phyloP scores from a whole-genome alignment of 768 basidiomycete genomes.

The Lentinula sp. region DNA sequence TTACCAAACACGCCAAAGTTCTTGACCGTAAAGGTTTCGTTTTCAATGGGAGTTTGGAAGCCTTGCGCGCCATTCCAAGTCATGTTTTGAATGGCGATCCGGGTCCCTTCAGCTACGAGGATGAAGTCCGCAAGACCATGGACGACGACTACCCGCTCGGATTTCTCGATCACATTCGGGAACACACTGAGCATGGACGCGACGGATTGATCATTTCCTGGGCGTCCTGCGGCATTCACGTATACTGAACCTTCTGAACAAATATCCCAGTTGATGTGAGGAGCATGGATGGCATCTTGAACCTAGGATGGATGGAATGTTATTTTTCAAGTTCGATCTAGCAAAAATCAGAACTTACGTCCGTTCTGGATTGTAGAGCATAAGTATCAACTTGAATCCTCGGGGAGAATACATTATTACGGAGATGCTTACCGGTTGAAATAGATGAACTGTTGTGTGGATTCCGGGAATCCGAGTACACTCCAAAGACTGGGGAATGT shows the following conservation, averaged over 20 bases:
- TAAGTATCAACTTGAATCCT: not conserved
- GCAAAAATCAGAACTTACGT: constrained; percentile 18
- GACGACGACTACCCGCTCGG: constrained; percentile 53
- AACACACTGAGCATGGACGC: constrained; percentile 58
- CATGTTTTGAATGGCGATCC: constrained; percentile 51
- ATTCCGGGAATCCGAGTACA: constrained; percentile 66
- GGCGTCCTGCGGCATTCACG: constrained; percentile 31
- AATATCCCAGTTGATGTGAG: constrained; percentile 50
- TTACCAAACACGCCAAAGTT: constrained; percentile 59
- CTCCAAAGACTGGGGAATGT: constrained; percentile 48
- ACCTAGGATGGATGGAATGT: constrained; percentile 17
- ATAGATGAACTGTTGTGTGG: constrained; percentile 50
- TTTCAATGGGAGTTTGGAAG: constrained; percentile 56
- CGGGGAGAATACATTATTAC: not conserved
- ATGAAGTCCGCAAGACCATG: constrained; percentile 56
- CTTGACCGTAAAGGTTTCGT: constrained; percentile 58
- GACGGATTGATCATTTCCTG: constrained; percentile 45
- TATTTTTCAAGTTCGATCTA: not conserved
- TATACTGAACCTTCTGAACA: constrained; percentile 53
- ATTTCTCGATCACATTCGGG: constrained; percentile 68
- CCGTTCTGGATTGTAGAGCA: constrained; percentile 20
- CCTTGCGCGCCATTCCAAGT: constrained; percentile 59
- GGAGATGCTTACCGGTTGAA: constrained; percentile 36
- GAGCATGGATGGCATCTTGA: constrained; percentile 58
- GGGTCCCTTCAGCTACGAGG: constrained; percentile 37